phyloP scores from a whole-genome alignment of 768 basidiomycete genomes.

The Amanita jacksonii region DNA sequence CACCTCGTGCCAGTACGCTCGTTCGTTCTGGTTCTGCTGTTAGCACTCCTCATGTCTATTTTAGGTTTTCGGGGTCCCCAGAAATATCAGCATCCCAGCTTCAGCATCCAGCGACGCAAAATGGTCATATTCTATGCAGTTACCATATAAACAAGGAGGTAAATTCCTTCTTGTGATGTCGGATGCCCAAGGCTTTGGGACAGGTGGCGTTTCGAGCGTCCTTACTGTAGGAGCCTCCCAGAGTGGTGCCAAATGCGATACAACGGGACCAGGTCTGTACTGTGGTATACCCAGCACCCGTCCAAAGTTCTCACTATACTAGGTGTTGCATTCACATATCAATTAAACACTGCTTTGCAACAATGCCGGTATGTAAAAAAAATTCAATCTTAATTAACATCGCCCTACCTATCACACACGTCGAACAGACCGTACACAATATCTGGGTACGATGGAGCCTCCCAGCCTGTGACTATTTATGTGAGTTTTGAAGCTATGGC shows the following conservation, averaged over 20 bases:
- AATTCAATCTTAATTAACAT: slow-evolving; percentile 8
- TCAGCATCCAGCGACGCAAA: slow-evolving; percentile 43
- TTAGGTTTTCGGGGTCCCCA: slow-evolving; percentile 45
- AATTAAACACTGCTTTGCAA: slow-evolving; percentile 40
- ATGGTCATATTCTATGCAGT: slow-evolving; percentile 40
- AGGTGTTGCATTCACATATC: slow-evolving; percentile 37
- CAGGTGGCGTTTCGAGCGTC: slow-evolving; percentile 48
- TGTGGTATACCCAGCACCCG: no score
- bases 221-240: slow-evolving; percentile 38
- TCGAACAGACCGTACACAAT: slow-evolving; percentile 36
- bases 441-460: slow-evolving; percentile 32
- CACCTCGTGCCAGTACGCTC: slow-evolving; percentile 38
- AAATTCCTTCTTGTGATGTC: slow-evolving; percentile 57
- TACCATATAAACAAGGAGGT: slow-evolving; percentile 30
- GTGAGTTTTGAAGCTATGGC: slow-evolving; percentile 24
- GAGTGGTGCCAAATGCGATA: slow-evolving; percentile 44
- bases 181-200: slow-evolving; percentile 58
- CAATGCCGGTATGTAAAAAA: slow-evolving; percentile 53
- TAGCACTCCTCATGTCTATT: slow-evolving; percentile 6
- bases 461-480: slow-evolving; percentile 44
- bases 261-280: slow-evolving; percentile 31
- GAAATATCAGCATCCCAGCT: slow-evolving; percentile 44
- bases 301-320: slow-evolving; percentile 3
- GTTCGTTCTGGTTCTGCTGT: slow-evolving; percentile 14
- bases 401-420: not conserved